These are phyloP conservation scores for Sarocladiaceae sp. DNA, from an alignment of 2,329 filamentous ascomycete genomes.

Conservation along the genomic window DNA sequence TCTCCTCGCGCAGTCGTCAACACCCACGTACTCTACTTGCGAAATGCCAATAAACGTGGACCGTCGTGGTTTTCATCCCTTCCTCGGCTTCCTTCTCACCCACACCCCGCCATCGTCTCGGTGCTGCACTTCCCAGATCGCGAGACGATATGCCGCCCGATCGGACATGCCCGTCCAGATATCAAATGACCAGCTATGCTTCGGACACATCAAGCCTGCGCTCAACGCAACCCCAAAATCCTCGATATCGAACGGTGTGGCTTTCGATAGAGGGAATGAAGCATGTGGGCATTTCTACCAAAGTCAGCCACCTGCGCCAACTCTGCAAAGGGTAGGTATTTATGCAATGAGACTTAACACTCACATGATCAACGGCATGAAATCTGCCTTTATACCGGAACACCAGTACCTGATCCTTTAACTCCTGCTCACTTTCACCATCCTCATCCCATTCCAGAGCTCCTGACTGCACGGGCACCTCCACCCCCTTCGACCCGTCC, in stretches of 20 bases:
- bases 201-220: conserved; percentile 58
- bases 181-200: conserved; percentile 68
- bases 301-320: neutral
- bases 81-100: conserved; percentile 4
- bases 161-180: conserved; percentile 56
- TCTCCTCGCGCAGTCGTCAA: too few relatives aligned
- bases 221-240: conserved; percentile 62
- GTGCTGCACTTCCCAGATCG: conserved; percentile 58
- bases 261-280: conserved; percentile 58
- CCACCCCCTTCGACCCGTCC: conserved; percentile 28
- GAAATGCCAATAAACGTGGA: neutral
- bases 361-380: conserved; percentile 63
- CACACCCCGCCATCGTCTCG: conserved; percentile 21
- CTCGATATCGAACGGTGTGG: conserved; percentile 62
- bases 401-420: conserved; percentile 57
- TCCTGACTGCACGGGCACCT: conserved; percentile 25
- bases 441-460: conserved; percentile 21
- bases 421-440: conserved; percentile 23
- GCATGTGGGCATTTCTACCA: conserved; percentile 60
- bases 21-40: too few relatives aligned
- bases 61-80: neutral
- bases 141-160: conserved; percentile 54
- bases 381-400: conserved; percentile 58
- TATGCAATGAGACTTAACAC: conserved; percentile 18
- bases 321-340: neutral